Conservation (phyloP, 176 grass and related monocot species). For the Cocos nucifera region DNA sequence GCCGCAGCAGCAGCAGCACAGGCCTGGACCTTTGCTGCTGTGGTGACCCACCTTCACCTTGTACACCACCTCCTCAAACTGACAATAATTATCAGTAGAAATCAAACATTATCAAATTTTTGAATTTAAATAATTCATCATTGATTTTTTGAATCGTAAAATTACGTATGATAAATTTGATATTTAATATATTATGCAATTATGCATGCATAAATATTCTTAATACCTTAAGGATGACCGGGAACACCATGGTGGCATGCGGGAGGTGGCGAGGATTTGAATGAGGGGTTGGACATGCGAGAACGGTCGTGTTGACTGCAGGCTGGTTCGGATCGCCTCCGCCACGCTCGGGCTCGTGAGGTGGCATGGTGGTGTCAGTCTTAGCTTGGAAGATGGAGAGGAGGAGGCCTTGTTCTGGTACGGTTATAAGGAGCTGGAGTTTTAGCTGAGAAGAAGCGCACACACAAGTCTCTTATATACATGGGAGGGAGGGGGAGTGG, state of each 20-base stretch:
- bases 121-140: no score
- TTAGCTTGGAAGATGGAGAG: no score
- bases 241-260: conserved; percentile 31
- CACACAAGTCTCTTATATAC: no score
- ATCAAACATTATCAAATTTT: no score
- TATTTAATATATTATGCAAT: no score
- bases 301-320: background rate
- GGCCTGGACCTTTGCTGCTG: conserved; percentile 5
- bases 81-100: no score
- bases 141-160: no score
- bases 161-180: no score
- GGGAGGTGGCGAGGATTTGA: conserved; percentile 18
- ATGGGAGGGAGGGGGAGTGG: background rate
- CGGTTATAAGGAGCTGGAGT: background rate
- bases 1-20: no score
- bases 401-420: background rate
- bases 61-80: conserved; percentile 41
- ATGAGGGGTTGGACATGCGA: conserved; percentile 31
- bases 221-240: conserved; percentile 68
- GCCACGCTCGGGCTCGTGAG: conserved; percentile 6
- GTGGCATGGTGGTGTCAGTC: background rate
- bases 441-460: background rate
- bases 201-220: background rate
- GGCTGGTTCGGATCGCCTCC: conserved; percentile 1
- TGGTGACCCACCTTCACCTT: conserved; percentile 17